Percentiles rank a stretch among this genome's conserved stretches.
Conservation (phyloP, 2,329 filamentous ascomycete species). For the Diaporthe ampelina region DNA sequence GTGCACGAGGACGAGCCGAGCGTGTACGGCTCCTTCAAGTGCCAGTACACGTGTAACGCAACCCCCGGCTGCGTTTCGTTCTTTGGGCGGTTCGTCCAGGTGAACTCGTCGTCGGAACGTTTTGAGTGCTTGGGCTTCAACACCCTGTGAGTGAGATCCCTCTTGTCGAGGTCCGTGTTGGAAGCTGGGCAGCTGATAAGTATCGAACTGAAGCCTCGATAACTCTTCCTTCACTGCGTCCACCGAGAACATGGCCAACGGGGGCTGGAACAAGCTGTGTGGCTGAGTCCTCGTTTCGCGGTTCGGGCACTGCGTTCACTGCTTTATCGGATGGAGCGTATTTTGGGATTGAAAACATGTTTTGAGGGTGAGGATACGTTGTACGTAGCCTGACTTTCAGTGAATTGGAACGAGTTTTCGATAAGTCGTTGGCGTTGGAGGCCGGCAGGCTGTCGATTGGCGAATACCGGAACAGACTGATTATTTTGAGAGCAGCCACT, state of each 20-base stretch:
- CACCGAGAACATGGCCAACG: slow-evolving; percentile 43
- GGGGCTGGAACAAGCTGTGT: slow-evolving; percentile 49
- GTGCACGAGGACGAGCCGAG: slow-evolving; percentile 39
- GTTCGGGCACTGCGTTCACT: background rate
- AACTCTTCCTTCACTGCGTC: slow-evolving; percentile 42
- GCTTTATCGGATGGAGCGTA: background rate
- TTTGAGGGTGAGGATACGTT: background rate
- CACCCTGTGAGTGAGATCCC: slow-evolving; percentile 35
- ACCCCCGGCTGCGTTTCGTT: slow-evolving; percentile 45
- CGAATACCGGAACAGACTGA: background rate
- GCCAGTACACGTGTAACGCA: slow-evolving; percentile 49
- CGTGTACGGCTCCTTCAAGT: slow-evolving; percentile 49
- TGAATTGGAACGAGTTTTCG: background rate
- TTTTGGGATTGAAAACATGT: background rate
- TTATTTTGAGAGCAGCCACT: background rate
- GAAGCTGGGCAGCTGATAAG: background rate
- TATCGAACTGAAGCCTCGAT: slow-evolving; percentile 42
- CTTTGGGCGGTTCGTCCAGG: slow-evolving; percentile 47
- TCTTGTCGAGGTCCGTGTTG: background rate
- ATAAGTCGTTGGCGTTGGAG: background rate
- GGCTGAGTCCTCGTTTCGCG: background rate
- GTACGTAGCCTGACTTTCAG: background rate
- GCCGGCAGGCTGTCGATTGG: background rate
- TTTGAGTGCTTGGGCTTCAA: slow-evolving; percentile 42
- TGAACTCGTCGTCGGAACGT: slow-evolving; percentile 34